phyloP scores from a whole-genome alignment of 768 basidiomycete species.

The Erythrobasidium yunnanense region DNA sequence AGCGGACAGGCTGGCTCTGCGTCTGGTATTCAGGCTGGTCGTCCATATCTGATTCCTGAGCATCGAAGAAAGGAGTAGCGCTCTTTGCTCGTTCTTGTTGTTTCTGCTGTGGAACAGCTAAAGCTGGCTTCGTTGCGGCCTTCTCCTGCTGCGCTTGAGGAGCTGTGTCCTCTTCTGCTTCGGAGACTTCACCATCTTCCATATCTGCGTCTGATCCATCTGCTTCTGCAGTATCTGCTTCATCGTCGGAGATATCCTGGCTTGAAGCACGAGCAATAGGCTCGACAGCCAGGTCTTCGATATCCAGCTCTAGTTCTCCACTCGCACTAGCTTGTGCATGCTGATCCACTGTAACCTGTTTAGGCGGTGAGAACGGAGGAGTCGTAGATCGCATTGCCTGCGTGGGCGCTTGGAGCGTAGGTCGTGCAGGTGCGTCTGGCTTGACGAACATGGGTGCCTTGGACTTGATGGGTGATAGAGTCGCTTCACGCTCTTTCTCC shows the following conservation, averaged over 20 bases:
- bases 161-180: not conserved
- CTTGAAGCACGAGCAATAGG: conserved; percentile 1
- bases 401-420: too few species aligned
- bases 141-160: not conserved
- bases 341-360: not conserved
- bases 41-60: not conserved
- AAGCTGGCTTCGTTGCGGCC: not conserved
- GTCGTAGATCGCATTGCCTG: conserved; percentile 9
- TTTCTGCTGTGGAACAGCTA: not conserved
- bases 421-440: too few species aligned
- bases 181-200: not conserved
- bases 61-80: not conserved
- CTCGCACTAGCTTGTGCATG: not conserved
- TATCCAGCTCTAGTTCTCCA: not conserved
- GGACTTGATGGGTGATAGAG: conserved; percentile 1
- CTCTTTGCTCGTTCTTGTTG: not conserved
- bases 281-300: conserved; percentile 13
- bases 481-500: not conserved
- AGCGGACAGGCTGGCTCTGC: not conserved
- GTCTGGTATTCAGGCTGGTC: not conserved
- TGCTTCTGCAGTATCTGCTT: not conserved
- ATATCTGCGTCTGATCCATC: not conserved
- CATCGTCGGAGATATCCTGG: not conserved
- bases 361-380: conserved; percentile 23
- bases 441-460: too few species aligned